Conservation (phyloP, 495 filamentous ascomycete genomes). For the Aspergillus indologenus region DNA sequence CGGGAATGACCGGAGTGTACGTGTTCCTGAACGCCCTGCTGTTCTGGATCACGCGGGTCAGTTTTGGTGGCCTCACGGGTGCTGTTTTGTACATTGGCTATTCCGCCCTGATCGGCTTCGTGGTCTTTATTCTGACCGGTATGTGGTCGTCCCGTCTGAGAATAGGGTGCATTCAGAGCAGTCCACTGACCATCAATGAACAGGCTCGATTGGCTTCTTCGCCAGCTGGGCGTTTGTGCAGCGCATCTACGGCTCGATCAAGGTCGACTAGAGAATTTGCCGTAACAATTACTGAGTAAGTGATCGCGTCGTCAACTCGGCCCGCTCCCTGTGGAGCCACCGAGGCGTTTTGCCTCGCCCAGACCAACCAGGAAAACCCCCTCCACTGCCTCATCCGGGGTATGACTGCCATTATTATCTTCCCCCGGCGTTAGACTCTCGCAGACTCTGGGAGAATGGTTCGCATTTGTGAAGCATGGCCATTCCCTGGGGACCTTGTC, state of each 20-base stretch:
- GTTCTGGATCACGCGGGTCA: constrained; percentile 83
- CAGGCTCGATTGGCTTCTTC: constrained; percentile 94
- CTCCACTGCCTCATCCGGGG: not conserved
- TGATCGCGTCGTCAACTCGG: not conserved
- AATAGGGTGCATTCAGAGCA: not conserved
- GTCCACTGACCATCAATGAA: constrained; percentile 4
- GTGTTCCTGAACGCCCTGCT: constrained; percentile 85
- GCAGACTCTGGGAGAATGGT: not conserved
- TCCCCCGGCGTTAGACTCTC: not conserved
- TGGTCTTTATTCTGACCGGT: constrained; percentile 94
- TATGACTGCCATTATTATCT: not conserved
- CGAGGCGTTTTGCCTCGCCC: not conserved
- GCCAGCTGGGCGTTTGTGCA: constrained; percentile 89
- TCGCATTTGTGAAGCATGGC: not conserved
- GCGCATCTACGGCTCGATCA: constrained; percentile 93
- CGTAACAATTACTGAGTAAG: not conserved
- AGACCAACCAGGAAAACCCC: not conserved
- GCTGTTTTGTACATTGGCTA: constrained; percentile 93
- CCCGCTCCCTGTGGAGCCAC: not conserved
- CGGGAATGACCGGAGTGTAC: constrained; percentile 82
- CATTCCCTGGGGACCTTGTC: not conserved
- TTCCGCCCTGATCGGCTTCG: constrained; percentile 78
- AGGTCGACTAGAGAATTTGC: constrained; percentile 67
- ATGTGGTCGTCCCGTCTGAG: constrained; percentile 32
- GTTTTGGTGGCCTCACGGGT: constrained; percentile 77